Percentiles rank a stretch among this genome's conserved stretches.
Evolutionary conservation across 352 stramenopile species (phyloP).

Genomic region (Phytophthora citricola): DNA sequence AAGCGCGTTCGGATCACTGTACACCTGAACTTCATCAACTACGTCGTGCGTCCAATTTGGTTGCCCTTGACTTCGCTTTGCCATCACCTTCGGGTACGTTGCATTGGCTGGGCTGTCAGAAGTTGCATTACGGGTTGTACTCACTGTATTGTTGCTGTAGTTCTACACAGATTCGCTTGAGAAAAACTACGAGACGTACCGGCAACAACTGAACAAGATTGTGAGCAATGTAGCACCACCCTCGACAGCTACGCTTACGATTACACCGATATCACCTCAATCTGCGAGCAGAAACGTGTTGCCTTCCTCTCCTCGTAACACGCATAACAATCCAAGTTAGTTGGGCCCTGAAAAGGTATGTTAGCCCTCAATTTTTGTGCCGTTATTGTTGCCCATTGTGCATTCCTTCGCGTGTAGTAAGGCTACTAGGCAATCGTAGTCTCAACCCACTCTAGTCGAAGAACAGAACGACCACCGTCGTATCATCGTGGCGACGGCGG

Average conservation of each 20-base stretch:
- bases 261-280: conserved; percentile 13
- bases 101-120: not conserved
- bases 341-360: not conserved
- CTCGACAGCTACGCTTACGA: not conserved
- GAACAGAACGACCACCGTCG: conserved; percentile 92
- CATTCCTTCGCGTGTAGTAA: conserved; percentile 20
- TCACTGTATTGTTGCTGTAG: conserved; percentile 19
- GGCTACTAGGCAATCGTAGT: conserved; percentile 9
- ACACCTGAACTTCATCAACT: conserved; percentile 82
- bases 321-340: conserved; percentile 4
- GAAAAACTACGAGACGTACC: conserved; percentile 69
- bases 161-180: conserved; percentile 76
- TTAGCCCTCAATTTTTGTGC: conserved; percentile 11
- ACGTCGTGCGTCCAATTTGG: conserved; percentile 79
- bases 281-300: conserved; percentile 13
- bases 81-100: conserved; percentile 59
- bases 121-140: not conserved
- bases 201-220: conserved; percentile 42
- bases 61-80: conserved; percentile 65
- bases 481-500: conserved; percentile 93
- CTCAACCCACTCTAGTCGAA: conserved; percentile 58
- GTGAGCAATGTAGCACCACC: not conserved
- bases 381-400: conserved; percentile 19
- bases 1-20: conserved; percentile 62
- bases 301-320: conserved; percentile 12